Conservation (phyloP, 2,329 filamentous ascomycete species). For the Ophiostoma perfectum region DNA sequence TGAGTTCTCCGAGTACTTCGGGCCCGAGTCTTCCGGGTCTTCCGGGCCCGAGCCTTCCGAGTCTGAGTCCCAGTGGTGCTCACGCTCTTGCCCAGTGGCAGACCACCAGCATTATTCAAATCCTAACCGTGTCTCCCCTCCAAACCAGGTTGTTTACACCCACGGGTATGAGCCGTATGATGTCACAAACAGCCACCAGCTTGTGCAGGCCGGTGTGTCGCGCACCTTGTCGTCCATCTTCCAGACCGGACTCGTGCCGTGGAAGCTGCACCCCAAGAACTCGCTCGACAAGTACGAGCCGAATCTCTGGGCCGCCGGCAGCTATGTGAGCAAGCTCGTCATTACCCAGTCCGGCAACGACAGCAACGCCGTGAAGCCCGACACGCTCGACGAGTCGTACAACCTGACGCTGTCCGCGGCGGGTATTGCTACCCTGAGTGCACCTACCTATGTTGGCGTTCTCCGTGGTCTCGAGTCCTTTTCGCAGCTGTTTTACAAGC, state of each 20-base stretch:
- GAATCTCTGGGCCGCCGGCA: conserved; percentile 34
- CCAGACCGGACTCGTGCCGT: conserved; percentile 64
- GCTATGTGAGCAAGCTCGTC: conserved; percentile 49
- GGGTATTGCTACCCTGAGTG: conserved; percentile 58
- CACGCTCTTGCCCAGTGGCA: conserved; percentile 20
- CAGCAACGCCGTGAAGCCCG: conserved; percentile 43
- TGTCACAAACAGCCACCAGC: conserved; percentile 45
- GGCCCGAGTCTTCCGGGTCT: not conserved
- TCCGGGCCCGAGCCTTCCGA: not conserved
- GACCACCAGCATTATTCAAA: conserved; percentile 9
- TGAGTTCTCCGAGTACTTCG: not conserved
- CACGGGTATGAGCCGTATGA: conserved; percentile 40
- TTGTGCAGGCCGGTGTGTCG: conserved; percentile 53
- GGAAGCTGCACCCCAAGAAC: conserved; percentile 66
- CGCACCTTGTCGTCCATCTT: conserved; percentile 61
- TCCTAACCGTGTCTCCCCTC: conserved; percentile 18
- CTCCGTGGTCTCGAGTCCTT: conserved; percentile 71
- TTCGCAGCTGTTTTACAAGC: conserved; percentile 71
- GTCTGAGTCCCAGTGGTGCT: not conserved
- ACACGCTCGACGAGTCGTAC: conserved; percentile 71
- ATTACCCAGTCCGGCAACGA: conserved; percentile 47
- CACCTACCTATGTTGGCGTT: conserved; percentile 62
- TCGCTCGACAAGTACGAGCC: conserved; percentile 59
- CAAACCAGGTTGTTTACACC: conserved; percentile 44
- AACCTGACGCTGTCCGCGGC: conserved; percentile 53